Percentiles rank a stretch among this genome's conserved stretches.
These are phyloP conservation scores for Debaryomycetaceae sp. DNA, from an alignment of 1,139 yeast species.

Conservation along the genomic window DNA sequence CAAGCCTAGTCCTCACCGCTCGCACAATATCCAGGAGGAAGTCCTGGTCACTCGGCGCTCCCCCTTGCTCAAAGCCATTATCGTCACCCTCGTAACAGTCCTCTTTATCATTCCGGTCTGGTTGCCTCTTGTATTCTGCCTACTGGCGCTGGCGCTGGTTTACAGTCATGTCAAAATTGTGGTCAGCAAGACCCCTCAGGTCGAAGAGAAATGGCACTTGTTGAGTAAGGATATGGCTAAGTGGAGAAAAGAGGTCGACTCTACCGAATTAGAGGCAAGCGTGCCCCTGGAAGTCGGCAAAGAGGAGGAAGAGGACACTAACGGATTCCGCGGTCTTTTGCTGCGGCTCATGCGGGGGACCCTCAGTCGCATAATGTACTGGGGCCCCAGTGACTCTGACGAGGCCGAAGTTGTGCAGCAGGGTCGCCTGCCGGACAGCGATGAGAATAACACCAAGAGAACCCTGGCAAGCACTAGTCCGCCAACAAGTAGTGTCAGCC, in stretches of 20 bases:
- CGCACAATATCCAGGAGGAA: conserved; percentile 26
- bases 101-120: conserved; percentile 38
- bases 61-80: conserved; percentile 16
- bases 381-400: conserved; percentile 2
- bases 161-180: conserved; percentile 26
- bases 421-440: conserved; percentile 2
- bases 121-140: conserved; percentile 40
- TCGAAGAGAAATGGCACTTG: conserved; percentile 21
- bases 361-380: neutral
- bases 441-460: neutral
- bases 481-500: conserved; percentile 6
- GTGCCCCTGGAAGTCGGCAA: neutral
- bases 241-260: too few relatives aligned
- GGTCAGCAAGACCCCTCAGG: conserved; percentile 13
- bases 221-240: neutral
- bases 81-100: conserved; percentile 16
- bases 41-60: conserved; percentile 24
- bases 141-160: conserved; percentile 25
- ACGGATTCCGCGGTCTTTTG: conserved; percentile 1
- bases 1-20: conserved; percentile 7
- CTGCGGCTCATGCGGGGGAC: neutral
- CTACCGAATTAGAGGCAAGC: conserved; percentile 1
- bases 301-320: neutral
- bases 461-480: neutral
- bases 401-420: conserved; percentile 7